Percentiles rank a stretch among this genome's conserved stretches.
These are phyloP conservation scores for Colletotrichum godetiae DNA, from an alignment of 2,329 filamentous ascomycete species.

Conservation along the genomic window DNA sequence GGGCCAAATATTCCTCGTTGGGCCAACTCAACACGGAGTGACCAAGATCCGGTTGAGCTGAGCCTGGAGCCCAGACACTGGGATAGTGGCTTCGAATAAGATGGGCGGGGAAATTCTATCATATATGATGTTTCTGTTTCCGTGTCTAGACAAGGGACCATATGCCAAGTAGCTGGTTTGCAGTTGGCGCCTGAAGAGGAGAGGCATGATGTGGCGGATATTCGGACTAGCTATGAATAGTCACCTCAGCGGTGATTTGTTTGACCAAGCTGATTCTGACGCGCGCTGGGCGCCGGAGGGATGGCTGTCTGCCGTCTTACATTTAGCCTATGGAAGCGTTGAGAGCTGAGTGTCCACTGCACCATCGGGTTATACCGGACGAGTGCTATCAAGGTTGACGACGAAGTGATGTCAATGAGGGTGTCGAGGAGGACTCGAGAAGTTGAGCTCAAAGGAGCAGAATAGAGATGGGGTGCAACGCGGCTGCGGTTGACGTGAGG, in stretches of 20 bases:
- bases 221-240: neutral
- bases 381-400: neutral
- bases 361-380: constrained; percentile 31
- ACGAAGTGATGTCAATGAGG: neutral
- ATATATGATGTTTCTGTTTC: constrained; percentile 12
- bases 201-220: neutral
- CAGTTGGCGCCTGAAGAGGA: neutral
- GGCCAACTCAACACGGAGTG: neutral
- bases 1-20: neutral
- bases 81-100: neutral
- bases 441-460: neutral
- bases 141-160: constrained; percentile 1
- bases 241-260: constrained; percentile 1
- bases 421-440: neutral
- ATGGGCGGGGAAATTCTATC: constrained; percentile 15
- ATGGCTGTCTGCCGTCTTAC: neutral
- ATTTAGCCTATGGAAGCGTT: constrained; percentile 20
- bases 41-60: neutral
- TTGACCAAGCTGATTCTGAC: constrained; percentile 3
- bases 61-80: neutral
- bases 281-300: neutral
- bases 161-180: constrained; percentile 8
- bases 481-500: constrained; percentile 1
- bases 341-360: constrained; percentile 5
- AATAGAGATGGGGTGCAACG: neutral